phyloP scores from a whole-genome alignment of 208 protist genomes.

The Endotrypanum monterogeii region DNA sequence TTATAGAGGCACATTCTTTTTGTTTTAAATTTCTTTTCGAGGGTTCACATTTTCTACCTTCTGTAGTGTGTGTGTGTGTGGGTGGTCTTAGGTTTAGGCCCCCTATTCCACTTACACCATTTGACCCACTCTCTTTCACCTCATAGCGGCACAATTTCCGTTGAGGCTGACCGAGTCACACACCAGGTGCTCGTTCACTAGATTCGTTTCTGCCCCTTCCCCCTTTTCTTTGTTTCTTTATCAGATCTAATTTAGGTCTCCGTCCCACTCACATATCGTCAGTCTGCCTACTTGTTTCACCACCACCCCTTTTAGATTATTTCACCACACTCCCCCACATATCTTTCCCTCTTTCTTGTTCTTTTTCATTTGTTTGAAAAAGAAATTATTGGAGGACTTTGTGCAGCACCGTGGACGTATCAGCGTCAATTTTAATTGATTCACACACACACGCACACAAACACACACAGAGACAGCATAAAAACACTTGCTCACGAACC shows the following conservation, averaged over 20 bases:
- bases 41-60: background rate
- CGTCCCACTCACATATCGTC: background rate
- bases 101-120: background rate
- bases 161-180: background rate
- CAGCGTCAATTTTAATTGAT: too few species aligned
- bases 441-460: too few species aligned
- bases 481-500: too few species aligned
- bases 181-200: background rate
- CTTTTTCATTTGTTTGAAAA: too few species aligned
- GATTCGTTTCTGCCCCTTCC: background rate
- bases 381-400: too few species aligned
- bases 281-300: conserved; percentile 2
- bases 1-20: too few species aligned
- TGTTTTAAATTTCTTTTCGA: background rate
- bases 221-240: background rate
- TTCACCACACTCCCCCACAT: background rate
- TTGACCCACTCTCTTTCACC: background rate
- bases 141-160: background rate
- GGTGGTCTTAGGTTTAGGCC: background rate
- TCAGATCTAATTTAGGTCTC: background rate
- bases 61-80: background rate
- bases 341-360: too few species aligned
- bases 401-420: too few species aligned
- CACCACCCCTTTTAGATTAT: background rate
- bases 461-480: too few species aligned